phyloP scores from a whole-genome alignment of 2,329 filamentous ascomycete species.

The Alternaria hordeiaustralica region DNA sequence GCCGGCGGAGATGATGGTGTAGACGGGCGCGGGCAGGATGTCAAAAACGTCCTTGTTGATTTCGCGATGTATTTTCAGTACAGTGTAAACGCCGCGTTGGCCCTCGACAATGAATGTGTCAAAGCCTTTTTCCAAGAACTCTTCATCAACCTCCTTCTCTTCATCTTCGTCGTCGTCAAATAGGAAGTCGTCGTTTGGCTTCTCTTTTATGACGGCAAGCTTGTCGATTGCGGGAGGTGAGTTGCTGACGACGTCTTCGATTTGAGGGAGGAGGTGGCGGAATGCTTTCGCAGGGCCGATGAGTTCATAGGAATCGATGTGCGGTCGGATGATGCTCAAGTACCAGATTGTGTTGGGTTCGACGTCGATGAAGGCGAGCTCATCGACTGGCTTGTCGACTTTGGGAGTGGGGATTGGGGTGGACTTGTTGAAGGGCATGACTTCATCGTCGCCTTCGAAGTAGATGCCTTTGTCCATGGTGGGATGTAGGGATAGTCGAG shows the following conservation, averaged over 20 bases:
- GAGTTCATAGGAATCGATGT: constrained; percentile 27
- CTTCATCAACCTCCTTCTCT: neutral
- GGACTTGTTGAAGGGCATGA: neutral
- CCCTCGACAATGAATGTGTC: constrained; percentile 20
- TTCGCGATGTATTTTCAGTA: constrained; percentile 19
- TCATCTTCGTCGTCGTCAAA: neutral
- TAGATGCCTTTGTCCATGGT: constrained; percentile 17
- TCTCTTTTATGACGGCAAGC: constrained; percentile 7
- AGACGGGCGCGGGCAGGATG: constrained; percentile 22
- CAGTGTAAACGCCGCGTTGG: constrained; percentile 20
- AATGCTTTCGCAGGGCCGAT: constrained; percentile 26
- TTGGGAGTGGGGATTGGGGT: neutral
- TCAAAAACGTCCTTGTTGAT: constrained; percentile 13
- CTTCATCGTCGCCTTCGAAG: constrained; percentile 6
- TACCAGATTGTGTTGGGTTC: constrained; percentile 27
- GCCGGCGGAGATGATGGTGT: constrained; percentile 21
- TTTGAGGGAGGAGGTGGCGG: constrained; percentile 21
- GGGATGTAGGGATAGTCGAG: neutral
- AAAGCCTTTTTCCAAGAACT: constrained; percentile 17
- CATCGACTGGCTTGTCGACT: constrained; percentile 17
- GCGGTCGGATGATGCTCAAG: constrained; percentile 29
- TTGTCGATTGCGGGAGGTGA: constrained; percentile 33
- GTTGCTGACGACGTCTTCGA: constrained; percentile 17
- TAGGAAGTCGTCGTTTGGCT: neutral
- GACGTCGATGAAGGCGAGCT: constrained; percentile 12